Base-by-base conservation (phyloP, 805 yeast species). In the Metschnikowia santaceciliae region DNA sequence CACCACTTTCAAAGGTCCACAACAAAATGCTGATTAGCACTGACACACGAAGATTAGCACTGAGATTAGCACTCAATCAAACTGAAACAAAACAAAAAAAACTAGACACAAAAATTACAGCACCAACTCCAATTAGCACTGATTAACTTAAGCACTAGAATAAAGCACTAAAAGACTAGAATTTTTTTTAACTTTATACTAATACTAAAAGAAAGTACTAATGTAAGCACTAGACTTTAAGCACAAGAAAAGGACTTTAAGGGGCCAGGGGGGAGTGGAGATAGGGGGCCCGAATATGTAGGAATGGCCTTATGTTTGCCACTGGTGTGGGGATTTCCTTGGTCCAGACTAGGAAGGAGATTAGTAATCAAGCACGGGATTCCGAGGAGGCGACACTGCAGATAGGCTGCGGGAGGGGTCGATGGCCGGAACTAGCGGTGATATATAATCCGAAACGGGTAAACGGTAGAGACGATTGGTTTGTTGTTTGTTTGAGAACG, bases 401-500 rank as follows among this genome's bases (percentile, higher is more conserved):
- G 42, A 13, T 20, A 11, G 6, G 42, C 42, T 39, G 42, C 32
- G 33, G 22, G 34, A 15, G 15, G 6, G n/a, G 43, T 26, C 32
- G 30, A 23, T 39, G 36, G 45, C 45, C 45, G 45, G 32, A n/a
- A 23, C 15, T 38, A 22, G 42, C 32, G 11, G 45, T 17, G 35
- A 4, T 32, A 19, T 26, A 26, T 32, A 32, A 32, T 32, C 38
- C 46, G 37, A 32, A n/a, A 17, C 46, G 17, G n/a, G 46, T 20
- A 32, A n/a, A 33, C 38, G 46, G 22, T 42, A 10, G 32, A 11
- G 32, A 20, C 46, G 46, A 4, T 20, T 32, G 32, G 46, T 42
- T 42, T 19, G 46, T 42, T 42, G 46, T 42, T 42, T 42, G 46
- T 42, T 42, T 42, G 46, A 42, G 46, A 42, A 42, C 32, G 34